Evolutionary conservation across 2,329 filamentous ascomycete species (phyloP).

Genomic region (Hypocreales sp.): DNA sequence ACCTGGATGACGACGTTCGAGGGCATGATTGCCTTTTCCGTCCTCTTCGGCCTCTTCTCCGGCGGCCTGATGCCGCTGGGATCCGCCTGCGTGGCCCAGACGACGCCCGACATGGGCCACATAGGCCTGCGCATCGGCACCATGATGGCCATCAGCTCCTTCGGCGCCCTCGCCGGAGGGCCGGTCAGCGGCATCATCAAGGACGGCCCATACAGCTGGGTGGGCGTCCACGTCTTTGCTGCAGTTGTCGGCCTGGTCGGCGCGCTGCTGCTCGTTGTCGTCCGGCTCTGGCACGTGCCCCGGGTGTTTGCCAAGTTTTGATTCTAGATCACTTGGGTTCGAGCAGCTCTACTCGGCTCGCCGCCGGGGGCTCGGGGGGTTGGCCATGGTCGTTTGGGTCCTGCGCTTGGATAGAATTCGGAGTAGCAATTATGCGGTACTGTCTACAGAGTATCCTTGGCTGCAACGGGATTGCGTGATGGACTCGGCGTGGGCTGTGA

Average conservation of each 20-base stretch:
- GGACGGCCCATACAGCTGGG: constrained; percentile 4
- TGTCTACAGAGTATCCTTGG: no score
- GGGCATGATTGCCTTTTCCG: constrained; percentile 8
- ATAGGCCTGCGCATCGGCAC: constrained; percentile 15
- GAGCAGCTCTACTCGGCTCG: no score
- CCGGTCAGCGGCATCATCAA: constrained; percentile 9
- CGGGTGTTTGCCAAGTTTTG: constrained; percentile 3
- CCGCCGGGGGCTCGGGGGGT: background rate
- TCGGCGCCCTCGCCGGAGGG: constrained; percentile 10
- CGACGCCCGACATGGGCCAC: constrained; percentile 11
- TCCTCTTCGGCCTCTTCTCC: constrained; percentile 14
- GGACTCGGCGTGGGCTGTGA: no score
- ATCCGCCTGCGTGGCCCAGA: constrained; percentile 15
- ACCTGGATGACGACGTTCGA: constrained; percentile 7
- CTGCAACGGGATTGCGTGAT: no score
- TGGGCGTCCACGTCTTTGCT: constrained; percentile 5
- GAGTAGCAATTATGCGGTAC: no score
- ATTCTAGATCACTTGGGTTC: no score
- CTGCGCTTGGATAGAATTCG: no score
- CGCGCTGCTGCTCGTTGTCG: constrained; percentile 4
- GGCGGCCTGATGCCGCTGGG: constrained; percentile 18
- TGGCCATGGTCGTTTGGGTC: no score
- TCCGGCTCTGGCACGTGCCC: constrained; percentile 5
- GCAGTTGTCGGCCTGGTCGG: constrained; percentile 6
- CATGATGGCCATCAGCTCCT: constrained; percentile 15